Conservation (phyloP, 345 rosid genomes). For the Boechera divaricarpa region DNA sequence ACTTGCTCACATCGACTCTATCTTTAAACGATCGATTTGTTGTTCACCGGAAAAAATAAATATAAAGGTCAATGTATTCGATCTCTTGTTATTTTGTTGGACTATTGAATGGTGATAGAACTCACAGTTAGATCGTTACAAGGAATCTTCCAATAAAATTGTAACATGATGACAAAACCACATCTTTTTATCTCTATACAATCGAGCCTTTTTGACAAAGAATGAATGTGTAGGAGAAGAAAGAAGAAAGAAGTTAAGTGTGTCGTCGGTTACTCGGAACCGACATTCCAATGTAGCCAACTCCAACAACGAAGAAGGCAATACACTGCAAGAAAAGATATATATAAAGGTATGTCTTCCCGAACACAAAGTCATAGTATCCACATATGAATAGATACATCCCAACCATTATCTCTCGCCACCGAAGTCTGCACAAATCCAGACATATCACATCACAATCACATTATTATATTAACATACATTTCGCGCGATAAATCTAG, state of each 20-base stretch:
- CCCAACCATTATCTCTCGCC: conserved; percentile 75
- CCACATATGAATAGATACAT: conserved; percentile 76
- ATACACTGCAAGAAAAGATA: conserved; percentile 69
- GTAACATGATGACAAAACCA: conserved; percentile 19
- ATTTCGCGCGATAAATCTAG: not conserved
- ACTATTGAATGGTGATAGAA: not conserved
- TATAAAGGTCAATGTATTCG: not conserved
- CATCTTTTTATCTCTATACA: conserved; percentile 39
- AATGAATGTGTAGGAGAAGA: conserved; percentile 30
- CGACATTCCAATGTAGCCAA: conserved; percentile 76
- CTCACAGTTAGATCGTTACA: conserved; percentile 5
- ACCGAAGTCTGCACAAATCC: conserved; percentile 54
- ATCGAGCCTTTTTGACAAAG: conserved; percentile 17
- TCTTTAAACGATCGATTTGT: conserved; percentile 17
- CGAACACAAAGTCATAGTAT: conserved; percentile 67
- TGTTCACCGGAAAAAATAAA: conserved; percentile 7
- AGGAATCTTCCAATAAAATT: conserved; percentile 7
- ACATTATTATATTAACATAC: not conserved
- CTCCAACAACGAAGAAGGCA: conserved; percentile 79
- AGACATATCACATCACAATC: conserved; percentile 24
- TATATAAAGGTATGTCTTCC: conserved; percentile 70
- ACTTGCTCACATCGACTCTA: conserved; percentile 11
- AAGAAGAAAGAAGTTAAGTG: conserved; percentile 11
- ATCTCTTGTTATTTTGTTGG: not conserved
- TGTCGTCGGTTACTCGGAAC: conserved; percentile 44